phyloP scores from a whole-genome alignment of 1,139 yeast species.

The Debaryomyces fabryi region DNA sequence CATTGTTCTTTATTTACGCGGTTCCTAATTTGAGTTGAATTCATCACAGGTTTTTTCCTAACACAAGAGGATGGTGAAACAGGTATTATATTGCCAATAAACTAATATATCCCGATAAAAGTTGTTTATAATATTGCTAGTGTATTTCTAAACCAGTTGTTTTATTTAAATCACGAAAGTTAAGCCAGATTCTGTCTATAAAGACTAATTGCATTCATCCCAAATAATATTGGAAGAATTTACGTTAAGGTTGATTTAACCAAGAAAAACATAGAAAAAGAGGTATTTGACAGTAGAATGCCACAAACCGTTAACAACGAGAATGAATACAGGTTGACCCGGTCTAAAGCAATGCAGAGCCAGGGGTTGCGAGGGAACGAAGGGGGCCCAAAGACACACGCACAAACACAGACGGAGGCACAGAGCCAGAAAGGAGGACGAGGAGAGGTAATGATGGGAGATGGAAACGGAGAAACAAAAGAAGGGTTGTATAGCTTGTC shows the following conservation, averaged over 20 bases:
- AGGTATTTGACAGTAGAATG: slow-evolving; percentile 22
- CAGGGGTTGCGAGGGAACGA: not conserved
- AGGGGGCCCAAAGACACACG: slow-evolving; percentile 10
- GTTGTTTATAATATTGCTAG: slow-evolving; percentile 6
- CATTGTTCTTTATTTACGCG: slow-evolving; percentile 11
- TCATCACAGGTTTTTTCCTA: slow-evolving; percentile 8
- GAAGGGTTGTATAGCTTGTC: slow-evolving; percentile 5
- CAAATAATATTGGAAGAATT: slow-evolving; percentile 2
- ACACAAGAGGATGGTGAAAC: slow-evolving; percentile 8
- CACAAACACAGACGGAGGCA: slow-evolving; percentile 10
- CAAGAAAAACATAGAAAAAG: not conserved
- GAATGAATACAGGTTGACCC: slow-evolving; percentile 42
- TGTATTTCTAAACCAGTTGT: slow-evolving; percentile 3
- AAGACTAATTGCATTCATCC: slow-evolving; percentile 1
- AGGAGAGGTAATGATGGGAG: not conserved
- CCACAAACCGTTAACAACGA: slow-evolving; percentile 45
- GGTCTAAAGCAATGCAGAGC: slow-evolving; percentile 28
- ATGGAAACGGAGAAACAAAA: slow-evolving; percentile 1
- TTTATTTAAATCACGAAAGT: not conserved
- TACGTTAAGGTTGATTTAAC: slow-evolving; percentile 1
- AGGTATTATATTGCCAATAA: slow-evolving; percentile 2
- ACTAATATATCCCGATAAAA: not conserved
- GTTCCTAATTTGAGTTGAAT: slow-evolving; percentile 10
- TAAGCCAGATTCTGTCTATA: slow-evolving; percentile 1
- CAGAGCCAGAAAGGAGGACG: slow-evolving; percentile 1